Evolutionary conservation across 179 eudicot species (phyloP), one percentile per base, ranked within the genome.

Genomic region (Corrigiola litoralis): DNA sequence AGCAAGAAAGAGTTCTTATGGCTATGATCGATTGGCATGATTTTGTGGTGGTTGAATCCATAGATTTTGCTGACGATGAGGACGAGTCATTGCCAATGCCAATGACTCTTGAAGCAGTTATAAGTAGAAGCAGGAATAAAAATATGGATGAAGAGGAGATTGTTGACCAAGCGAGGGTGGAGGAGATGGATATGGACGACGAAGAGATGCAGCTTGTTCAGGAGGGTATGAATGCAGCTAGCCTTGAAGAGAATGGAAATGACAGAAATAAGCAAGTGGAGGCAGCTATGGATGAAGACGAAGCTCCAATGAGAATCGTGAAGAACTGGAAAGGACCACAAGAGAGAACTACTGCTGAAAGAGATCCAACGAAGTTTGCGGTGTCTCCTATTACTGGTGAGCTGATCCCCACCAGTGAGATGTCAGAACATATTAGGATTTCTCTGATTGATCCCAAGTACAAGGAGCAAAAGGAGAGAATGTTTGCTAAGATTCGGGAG

Each of bases 1-100:
- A 92, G 81, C 95, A 85, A 66, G 98, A 92, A 67, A 73, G 98
- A 53, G 12, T 82, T 55, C 95, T 85, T 73, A 92, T 92, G 98
- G 92, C 96, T 18, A 92, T 87, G 96, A 90, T 92, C 14, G 95
- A 92, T 67, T 92, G 98, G 96, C 96, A 90, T 72, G 96, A 92
- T 77, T 92, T 92, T 81, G 90, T 84, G 24, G 95, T 87, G 66
- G 98, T 87, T 33, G 96, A 87, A 76, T 54, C 83, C 24, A 92
- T 92, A 56, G 96, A 90, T 46, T 92, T 87, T 84, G 92, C 77
- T 12, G 98, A 92, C 72, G 94, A 90, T 17, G 98, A 90, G 72
- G 98, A 92, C 69, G 96, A 89, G 71, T 86, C 84, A 66, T 71
- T 92, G 66, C 98, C 96, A 17, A 82, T 85, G 72, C 98, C 98